A percentile compares a stretch with the other conserved stretches of the same genome.
Evolutionary conservation across 73 alveolate species (phyloP).

Genomic region (Stentor coeruleus): DNA sequence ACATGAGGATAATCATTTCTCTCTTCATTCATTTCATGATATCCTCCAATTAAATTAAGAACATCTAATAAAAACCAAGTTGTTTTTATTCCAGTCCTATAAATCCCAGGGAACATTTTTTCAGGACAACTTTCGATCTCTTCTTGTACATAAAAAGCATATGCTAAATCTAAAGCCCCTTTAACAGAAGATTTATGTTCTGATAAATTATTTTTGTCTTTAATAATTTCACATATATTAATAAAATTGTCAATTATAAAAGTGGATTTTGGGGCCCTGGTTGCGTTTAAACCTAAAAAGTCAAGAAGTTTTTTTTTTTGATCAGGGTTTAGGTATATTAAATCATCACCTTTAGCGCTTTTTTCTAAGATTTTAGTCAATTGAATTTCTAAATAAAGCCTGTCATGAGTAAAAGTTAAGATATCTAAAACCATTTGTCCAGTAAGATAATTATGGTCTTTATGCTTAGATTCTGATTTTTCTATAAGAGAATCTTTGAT

Average conservation of each 20-base stretch:
- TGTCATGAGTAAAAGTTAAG: conserved; percentile 35
- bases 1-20: conserved; percentile 35
- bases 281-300: neutral
- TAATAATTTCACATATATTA: no score
- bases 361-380: conserved; percentile 28
- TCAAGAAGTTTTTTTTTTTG: neutral
- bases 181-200: neutral
- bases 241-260: neutral
- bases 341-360: conserved; percentile 22
- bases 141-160: neutral
- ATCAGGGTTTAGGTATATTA: neutral
- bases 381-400: conserved; percentile 33
- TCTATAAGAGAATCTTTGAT: conserved; percentile 29
- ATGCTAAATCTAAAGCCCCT: neutral
- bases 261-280: neutral
- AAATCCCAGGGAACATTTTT: neutral
- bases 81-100: conserved; percentile 18
- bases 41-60: conserved; percentile 19
- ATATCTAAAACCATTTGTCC: conserved; percentile 32
- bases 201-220: neutral
- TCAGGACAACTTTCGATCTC: neutral
- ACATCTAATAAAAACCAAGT: neutral
- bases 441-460: neutral
- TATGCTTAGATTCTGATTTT: neutral
- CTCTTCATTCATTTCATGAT: conserved; percentile 8